These are phyloP conservation scores for Vigna hirtella DNA, from an alignment of 306 rosid species.

Conservation along the genomic window DNA sequence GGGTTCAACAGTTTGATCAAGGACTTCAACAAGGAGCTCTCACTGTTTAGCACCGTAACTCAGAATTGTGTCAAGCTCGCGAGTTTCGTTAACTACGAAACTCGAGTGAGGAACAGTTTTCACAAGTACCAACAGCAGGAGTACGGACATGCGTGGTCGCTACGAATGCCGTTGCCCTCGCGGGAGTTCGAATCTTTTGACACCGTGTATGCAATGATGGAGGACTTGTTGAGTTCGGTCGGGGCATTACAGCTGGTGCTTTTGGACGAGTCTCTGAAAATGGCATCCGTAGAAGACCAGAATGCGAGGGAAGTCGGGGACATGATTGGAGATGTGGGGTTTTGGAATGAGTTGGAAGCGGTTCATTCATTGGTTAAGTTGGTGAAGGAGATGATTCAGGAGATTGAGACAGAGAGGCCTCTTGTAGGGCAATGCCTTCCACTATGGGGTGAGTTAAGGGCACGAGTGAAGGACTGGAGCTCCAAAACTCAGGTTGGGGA, in stretches of 20 bases:
- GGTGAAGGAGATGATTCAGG: slow-evolving; percentile 77
- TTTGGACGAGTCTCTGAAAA: slow-evolving; percentile 63
- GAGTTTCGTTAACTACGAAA: slow-evolving; percentile 69
- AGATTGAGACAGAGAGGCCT: slow-evolving; percentile 79
- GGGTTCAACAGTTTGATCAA: slow-evolving; percentile 72
- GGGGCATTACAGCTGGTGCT: slow-evolving; percentile 67
- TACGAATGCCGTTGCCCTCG: slow-evolving; percentile 53
- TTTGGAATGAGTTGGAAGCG: slow-evolving; percentile 83
- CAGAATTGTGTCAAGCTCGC: slow-evolving; percentile 75
- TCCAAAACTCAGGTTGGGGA: slow-evolving; percentile 61
- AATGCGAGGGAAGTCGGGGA: slow-evolving; percentile 66
- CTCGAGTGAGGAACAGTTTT: slow-evolving; percentile 66
- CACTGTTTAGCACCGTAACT: slow-evolving; percentile 59
- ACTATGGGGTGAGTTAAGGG: slow-evolving; percentile 78
- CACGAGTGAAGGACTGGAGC: slow-evolving; percentile 78
- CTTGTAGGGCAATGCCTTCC: slow-evolving; percentile 91
- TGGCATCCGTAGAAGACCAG: slow-evolving; percentile 68
- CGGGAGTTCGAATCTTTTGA: slow-evolving; percentile 45
- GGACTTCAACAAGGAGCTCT: slow-evolving; percentile 75
- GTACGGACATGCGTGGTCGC: slow-evolving; percentile 65
- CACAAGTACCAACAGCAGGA: slow-evolving; percentile 81
- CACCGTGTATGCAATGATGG: slow-evolving; percentile 58
- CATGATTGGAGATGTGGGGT: slow-evolving; percentile 64
- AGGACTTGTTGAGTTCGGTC: slow-evolving; percentile 63
- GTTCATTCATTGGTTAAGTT: slow-evolving; percentile 67